phyloP scores from a whole-genome alignment of 495 filamentous ascomycete species.

The Lophium mytilinum region DNA sequence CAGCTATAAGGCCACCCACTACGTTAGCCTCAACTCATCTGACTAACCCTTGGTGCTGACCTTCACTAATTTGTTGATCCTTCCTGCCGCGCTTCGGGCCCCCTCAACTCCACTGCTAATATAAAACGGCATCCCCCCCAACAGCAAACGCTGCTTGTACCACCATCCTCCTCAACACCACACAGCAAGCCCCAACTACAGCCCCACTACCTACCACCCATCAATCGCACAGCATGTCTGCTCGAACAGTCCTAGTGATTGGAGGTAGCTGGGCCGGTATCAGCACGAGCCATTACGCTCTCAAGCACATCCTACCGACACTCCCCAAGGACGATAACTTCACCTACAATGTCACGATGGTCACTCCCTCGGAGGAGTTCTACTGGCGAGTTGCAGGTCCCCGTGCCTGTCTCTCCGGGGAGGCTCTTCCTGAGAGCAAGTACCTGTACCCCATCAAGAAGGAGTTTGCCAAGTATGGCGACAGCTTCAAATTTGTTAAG shows the following conservation, averaged over 20 bases:
- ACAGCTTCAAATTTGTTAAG: conserved; percentile 47
- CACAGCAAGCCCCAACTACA: neutral
- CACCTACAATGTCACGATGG: conserved; percentile 44
- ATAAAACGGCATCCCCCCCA: too few relatives aligned
- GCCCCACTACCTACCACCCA: neutral
- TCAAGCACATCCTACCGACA: conserved; percentile 41
- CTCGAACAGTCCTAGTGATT: conserved; percentile 48
- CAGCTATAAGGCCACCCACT: too few relatives aligned
- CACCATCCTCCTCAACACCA: neutral
- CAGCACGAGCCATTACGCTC: conserved; percentile 49
- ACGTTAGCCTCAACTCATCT: too few relatives aligned
- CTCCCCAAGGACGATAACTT: conserved; percentile 26
- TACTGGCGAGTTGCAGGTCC: conserved; percentile 48
- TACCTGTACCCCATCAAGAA: conserved; percentile 43
- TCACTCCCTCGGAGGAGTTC: conserved; percentile 47
- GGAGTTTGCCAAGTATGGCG: conserved; percentile 44
- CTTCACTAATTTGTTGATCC: too few relatives aligned
- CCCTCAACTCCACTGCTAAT: too few relatives aligned
- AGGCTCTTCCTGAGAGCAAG: conserved; percentile 36
- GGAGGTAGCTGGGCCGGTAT: conserved; percentile 57
- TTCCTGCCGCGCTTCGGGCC: too few relatives aligned
- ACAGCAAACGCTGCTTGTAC: too few relatives aligned
- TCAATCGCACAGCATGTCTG: conserved; percentile 7
- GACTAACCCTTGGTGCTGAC: too few relatives aligned
- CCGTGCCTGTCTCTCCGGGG: conserved; percentile 37